A percentile compares a stretch with the other conserved stretches of the same genome.
These are phyloP conservation scores for Pichia heedii DNA, from an alignment of 805 yeast species.

Conservation along the genomic window DNA sequence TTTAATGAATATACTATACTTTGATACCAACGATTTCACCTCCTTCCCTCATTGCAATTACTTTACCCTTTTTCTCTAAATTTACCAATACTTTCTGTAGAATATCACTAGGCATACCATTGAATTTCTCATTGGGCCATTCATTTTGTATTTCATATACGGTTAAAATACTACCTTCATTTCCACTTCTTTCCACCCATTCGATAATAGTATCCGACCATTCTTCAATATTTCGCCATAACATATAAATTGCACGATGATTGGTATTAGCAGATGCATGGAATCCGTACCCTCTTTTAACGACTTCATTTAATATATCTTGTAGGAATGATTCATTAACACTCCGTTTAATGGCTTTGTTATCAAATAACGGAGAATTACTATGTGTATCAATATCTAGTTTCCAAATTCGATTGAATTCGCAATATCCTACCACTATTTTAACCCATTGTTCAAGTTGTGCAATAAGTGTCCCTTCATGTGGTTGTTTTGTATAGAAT, in stretches of 20 bases:
- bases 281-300: background rate
- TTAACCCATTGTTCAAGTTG: slow-evolving; percentile 76
- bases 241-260: too few species aligned
- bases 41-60: background rate
- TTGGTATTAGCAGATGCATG: too few species aligned
- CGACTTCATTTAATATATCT: background rate
- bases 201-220: background rate
- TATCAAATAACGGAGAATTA: background rate
- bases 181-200: background rate
- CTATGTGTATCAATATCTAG: slow-evolving; percentile 17
- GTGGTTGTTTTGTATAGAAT: slow-evolving; percentile 82
- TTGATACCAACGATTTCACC: background rate
- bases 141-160: too few species aligned
- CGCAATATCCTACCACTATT: slow-evolving; percentile 54
- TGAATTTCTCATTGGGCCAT: background rate
- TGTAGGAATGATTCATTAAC: background rate
- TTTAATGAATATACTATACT: background rate
- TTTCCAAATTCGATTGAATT: slow-evolving; percentile 45
- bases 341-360: background rate
- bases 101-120: background rate
- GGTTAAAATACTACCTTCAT: background rate
- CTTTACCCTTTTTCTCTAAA: background rate
- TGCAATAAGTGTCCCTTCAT: slow-evolving; percentile 63
- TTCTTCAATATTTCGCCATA: background rate
- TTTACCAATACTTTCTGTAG: background rate